Conservation (phyloP, 257 asterid genomes). For the Jaltomata sinuosa region DNA sequence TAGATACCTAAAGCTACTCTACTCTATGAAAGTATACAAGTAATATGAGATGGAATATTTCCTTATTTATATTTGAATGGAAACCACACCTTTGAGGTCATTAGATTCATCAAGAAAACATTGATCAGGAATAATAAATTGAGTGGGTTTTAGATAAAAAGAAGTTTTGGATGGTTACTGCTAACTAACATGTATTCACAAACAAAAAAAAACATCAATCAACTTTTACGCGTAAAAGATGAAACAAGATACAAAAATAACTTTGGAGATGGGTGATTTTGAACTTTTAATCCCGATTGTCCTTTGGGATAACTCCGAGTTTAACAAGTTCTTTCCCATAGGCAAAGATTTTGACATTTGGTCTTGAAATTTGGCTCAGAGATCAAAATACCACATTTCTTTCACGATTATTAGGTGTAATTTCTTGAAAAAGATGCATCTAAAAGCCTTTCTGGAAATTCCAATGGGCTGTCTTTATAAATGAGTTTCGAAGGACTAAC, state of each 20-base stretch:
- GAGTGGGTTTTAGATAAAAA: not conserved
- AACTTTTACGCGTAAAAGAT: too few species aligned
- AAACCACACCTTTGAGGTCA: not conserved
- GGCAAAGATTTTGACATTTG: not conserved
- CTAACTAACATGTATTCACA: not conserved
- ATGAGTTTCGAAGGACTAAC: not conserved
- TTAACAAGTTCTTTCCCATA: not conserved
- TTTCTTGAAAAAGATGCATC: not conserved
- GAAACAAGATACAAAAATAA: too few species aligned
- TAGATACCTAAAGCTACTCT: not conserved
- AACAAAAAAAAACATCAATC: too few species aligned
- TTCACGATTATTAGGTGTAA: not conserved
- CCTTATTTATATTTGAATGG: not conserved
- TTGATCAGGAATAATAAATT: not conserved
- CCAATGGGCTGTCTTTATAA: not conserved
- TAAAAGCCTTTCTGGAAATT: not conserved
- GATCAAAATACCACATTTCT: too few species aligned
- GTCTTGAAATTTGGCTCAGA: too few species aligned
- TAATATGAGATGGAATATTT: not conserved
- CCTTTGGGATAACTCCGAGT: not conserved
- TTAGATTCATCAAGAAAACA: not conserved
- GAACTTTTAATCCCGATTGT: not conserved
- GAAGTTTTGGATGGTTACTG: not conserved
- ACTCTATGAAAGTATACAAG: not conserved
- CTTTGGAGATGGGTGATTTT: not conserved